Conservation (phyloP, 1,139 yeast genomes). For the Yamadazyma sp. region DNA sequence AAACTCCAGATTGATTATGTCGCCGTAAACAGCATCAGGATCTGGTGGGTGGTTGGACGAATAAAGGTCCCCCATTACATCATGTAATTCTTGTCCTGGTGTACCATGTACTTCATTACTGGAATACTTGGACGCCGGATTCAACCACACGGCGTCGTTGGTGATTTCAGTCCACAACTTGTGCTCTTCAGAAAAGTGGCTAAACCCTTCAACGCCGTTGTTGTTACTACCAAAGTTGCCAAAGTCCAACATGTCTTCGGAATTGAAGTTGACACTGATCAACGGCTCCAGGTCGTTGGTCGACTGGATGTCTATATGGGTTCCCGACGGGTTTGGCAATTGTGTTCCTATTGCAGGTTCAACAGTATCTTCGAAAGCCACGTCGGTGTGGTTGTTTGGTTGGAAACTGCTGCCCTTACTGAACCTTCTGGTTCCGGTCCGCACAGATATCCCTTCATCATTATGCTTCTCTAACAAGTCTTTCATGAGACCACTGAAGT, state of each 20-base stretch:
- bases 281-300: conserved; percentile 7
- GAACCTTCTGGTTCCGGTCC: no score
- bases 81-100: conserved; percentile 8
- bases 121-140: conserved; percentile 10
- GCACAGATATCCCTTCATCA: conserved; percentile 33
- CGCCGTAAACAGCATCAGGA: conserved; percentile 28
- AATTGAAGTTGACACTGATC: conserved; percentile 19
- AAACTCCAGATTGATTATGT: conserved; percentile 41
- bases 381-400: no score
- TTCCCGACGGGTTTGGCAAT: not conserved
- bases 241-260: conserved; percentile 13
- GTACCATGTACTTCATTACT: not conserved
- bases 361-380: no score
- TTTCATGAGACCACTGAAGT: conserved; percentile 65
- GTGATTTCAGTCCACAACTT: conserved; percentile 76
- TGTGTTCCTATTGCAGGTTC: no score
- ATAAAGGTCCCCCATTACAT: conserved; percentile 12
- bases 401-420: no score
- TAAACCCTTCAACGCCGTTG: conserved; percentile 46
- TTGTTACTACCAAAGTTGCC: conserved; percentile 32
- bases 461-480: conserved; percentile 58
- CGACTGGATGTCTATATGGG: not conserved
- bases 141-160: conserved; percentile 71
- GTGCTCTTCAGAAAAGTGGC: conserved; percentile 52
- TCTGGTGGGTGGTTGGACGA: not conserved